These are phyloP conservation scores for Larix sibirica DNA, from an alignment of 83 land plant species.

Conservation along the genomic window DNA sequence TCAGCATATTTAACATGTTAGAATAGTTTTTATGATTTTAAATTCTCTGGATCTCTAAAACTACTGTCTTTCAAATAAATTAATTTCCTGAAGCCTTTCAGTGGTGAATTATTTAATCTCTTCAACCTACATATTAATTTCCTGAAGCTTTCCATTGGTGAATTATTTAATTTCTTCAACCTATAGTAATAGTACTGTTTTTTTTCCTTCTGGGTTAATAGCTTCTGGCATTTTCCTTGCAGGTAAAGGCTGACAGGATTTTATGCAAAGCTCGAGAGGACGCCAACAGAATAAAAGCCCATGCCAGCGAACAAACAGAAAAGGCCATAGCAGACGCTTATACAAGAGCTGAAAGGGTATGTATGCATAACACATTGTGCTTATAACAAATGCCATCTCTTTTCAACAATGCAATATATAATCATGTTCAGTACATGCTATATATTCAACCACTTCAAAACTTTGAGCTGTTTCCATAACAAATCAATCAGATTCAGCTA, in stretches of 20 bases:
- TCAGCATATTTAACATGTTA: no score
- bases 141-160: background rate
- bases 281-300: constrained; percentile 29
- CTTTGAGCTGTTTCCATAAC: no score
- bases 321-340: constrained; percentile 51
- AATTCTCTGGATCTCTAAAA: no score
- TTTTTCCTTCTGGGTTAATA: background rate
- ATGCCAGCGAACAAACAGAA: constrained; percentile 36
- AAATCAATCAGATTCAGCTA: no score
- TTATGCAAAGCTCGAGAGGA: constrained; percentile 32
- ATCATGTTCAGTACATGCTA: no score
- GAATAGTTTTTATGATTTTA: no score
- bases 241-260: constrained; percentile 34
- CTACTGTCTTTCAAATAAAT: no score
- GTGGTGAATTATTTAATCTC: background rate
- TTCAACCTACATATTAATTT: background rate
- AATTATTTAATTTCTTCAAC: background rate
- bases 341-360: constrained; percentile 44
- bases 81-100: background rate
- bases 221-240: background rate
- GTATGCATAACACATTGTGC: background rate
- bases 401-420: no score
- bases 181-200: background rate
- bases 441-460: no score
- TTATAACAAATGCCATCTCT: background rate